Percentiles rank a stretch among this genome's conserved stretches.
These are phyloP conservation scores for Tetraselmis chui DNA, from an alignment of 139 green algal species.

Conservation along the genomic window DNA sequence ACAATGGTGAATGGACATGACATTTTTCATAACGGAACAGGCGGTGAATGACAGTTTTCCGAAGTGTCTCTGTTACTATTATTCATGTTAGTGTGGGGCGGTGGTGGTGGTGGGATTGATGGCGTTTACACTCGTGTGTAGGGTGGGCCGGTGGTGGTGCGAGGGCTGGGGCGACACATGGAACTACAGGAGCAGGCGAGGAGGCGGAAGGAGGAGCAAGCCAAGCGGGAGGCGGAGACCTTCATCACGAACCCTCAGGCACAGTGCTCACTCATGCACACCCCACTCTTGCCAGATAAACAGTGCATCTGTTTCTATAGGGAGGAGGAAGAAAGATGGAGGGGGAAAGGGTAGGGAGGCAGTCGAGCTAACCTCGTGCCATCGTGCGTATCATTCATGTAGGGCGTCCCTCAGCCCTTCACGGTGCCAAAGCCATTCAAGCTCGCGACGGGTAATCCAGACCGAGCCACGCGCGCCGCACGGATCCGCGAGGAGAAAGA, in stretches of 20 bases:
- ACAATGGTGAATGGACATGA: too few relatives aligned
- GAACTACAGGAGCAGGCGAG: neutral
- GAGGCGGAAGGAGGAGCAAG: neutral
- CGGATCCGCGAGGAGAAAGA: slow-evolving; percentile 5
- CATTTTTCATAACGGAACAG: too few relatives aligned
- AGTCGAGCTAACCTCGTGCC: neutral
- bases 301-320: too few relatives aligned
- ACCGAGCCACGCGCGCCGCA: neutral
- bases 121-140: neutral
- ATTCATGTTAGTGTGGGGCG: neutral
- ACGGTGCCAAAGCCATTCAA: slow-evolving; percentile 4
- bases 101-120: neutral
- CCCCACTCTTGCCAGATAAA: too few relatives aligned
- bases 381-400: neutral
- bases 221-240: neutral
- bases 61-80: too few relatives aligned
- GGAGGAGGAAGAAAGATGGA: too few relatives aligned
- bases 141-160: slow-evolving; percentile 1
- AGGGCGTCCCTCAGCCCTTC: neutral
- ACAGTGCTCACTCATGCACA: too few relatives aligned
- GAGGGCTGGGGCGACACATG: slow-evolving; percentile 1
- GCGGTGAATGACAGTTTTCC: too few relatives aligned
- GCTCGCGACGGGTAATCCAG: neutral
- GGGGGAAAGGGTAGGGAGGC: too few relatives aligned
- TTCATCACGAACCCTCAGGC: neutral